Evolutionary conservation across 1,284 basidiomycete species (phyloP).

Genomic region (Malassezia nana): DNA sequence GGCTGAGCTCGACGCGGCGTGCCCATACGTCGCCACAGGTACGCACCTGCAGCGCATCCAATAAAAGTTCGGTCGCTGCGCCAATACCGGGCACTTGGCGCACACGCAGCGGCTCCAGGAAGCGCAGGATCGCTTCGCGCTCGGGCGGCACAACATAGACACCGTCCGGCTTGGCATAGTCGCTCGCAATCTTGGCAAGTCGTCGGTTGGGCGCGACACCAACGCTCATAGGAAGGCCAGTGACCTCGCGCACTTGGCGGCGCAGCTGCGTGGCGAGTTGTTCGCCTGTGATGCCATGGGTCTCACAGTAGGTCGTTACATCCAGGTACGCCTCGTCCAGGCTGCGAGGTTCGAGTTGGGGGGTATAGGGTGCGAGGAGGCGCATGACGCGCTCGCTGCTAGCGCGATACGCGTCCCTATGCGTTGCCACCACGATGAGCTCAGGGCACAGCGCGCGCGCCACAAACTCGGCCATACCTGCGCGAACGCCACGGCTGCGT

Average conservation of each 20-base stretch:
- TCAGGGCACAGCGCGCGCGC: conserved; percentile 88
- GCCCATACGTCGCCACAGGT: conserved; percentile 43
- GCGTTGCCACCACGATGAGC: conserved; percentile 60
- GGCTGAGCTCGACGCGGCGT: conserved; percentile 33
- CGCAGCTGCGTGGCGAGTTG: conserved; percentile 58
- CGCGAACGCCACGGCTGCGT: conserved; percentile 61
- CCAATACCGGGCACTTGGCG: conserved; percentile 46
- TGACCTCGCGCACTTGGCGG: conserved; percentile 24
- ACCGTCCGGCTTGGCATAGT: conserved; percentile 54
- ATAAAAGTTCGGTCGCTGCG: conserved; percentile 40
- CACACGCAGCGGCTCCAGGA: conserved; percentile 35
- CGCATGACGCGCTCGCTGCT: conserved; percentile 46
- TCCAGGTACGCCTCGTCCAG: conserved; percentile 69
- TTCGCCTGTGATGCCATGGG: conserved; percentile 56
- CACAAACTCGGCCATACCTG: conserved; percentile 61
- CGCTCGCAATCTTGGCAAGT: conserved; percentile 75
- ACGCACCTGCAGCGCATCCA: conserved; percentile 31
- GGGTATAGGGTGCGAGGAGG: conserved; percentile 66
- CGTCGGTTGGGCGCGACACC: conserved; percentile 56
- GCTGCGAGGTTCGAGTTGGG: conserved; percentile 66
- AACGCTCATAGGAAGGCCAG: conserved; percentile 75
- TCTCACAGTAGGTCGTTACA: conserved; percentile 65
- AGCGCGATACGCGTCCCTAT: conserved; percentile 45
- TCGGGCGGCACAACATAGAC: conserved; percentile 31
- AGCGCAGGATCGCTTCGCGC: conserved; percentile 28